Conservation (phyloP, 2,329 filamentous ascomycete genomes). For the Gliomastix tumulicola region DNA sequence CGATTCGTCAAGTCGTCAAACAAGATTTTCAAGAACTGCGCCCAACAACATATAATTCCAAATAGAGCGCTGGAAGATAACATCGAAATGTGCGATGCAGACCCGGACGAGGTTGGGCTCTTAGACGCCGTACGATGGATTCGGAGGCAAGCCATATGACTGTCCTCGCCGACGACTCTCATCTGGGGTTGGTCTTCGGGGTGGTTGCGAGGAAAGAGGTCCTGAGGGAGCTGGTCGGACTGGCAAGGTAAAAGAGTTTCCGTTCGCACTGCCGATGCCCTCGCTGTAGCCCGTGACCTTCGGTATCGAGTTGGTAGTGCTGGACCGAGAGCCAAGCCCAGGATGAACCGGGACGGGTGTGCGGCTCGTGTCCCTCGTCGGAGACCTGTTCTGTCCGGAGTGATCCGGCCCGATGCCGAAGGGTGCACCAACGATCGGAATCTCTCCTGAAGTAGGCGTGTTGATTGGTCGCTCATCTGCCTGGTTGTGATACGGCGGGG, state of each 20-base stretch:
- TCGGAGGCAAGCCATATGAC: constrained; percentile 41
- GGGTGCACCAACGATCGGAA: constrained; percentile 54
- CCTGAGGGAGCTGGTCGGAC: constrained; percentile 54
- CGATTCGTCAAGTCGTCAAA: too few relatives aligned
- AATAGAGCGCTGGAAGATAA: too few relatives aligned
- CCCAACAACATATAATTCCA: too few relatives aligned
- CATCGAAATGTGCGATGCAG: too few relatives aligned
- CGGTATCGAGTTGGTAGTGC: constrained; percentile 45
- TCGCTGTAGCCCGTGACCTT: constrained; percentile 30
- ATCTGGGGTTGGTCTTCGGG: constrained; percentile 48
- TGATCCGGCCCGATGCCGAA: constrained; percentile 49
- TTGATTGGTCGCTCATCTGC: constrained; percentile 37
- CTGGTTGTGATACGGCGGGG: constrained; percentile 28
- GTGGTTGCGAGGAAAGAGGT: constrained; percentile 53
- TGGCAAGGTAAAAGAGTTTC: constrained; percentile 52
- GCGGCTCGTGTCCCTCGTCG: constrained; percentile 43
- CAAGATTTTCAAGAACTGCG: too few relatives aligned
- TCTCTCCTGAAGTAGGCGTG: constrained; percentile 67
- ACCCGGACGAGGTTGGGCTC: too few relatives aligned
- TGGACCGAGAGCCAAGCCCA: constrained; percentile 45
- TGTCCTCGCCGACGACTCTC: too few relatives aligned
- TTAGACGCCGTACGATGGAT: constrained; percentile 25
- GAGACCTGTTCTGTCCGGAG: constrained; percentile 39
- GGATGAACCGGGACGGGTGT: constrained; percentile 34
- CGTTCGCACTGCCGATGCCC: constrained; percentile 26